Conservation (phyloP, 768 basidiomycete genomes). For the Xerocomellus chrysenteron region DNA sequence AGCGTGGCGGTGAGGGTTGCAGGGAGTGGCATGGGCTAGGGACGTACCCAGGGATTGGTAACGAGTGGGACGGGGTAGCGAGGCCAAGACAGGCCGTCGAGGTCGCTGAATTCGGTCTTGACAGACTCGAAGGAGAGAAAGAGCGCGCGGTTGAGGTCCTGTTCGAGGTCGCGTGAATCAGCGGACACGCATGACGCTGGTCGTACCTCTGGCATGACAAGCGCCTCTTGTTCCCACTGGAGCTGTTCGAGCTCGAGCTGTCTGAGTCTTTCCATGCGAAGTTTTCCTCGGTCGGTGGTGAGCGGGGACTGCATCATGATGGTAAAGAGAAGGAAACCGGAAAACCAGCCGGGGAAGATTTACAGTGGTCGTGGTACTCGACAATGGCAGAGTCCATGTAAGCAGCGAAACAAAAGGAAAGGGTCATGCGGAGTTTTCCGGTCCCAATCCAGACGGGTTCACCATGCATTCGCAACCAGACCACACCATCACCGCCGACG, state of each 20-base stretch:
- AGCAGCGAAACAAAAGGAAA: background rate
- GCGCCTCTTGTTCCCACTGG: conserved; percentile 52
- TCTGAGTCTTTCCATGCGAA: conserved; percentile 45
- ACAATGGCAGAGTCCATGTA: background rate
- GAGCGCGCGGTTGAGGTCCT: conserved; percentile 35
- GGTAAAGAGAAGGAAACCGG: background rate
- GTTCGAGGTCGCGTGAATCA: conserved; percentile 12
- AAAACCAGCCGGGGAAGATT: conserved; percentile 1
- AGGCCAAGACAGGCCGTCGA: conserved; percentile 58
- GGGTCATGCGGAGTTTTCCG: conserved; percentile 10
- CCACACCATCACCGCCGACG: background rate
- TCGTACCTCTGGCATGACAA: conserved; percentile 56
- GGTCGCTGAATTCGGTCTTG: conserved; percentile 60
- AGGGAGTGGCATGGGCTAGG: background rate
- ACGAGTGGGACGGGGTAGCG: conserved; percentile 34
- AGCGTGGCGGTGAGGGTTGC: background rate
- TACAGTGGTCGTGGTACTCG: background rate
- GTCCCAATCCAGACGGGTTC: conserved; percentile 7
- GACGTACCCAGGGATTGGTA: conserved; percentile 27
- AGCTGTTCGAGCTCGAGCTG: conserved; percentile 55
- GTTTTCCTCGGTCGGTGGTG: conserved; percentile 43
- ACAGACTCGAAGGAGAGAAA: conserved; percentile 49
- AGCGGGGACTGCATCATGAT: conserved; percentile 16
- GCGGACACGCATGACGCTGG: background rate
- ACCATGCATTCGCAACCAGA: background rate